A percentile compares a stretch with the other conserved stretches of the same genome.
phyloP scores from a whole-genome alignment of 139 green algal genomes.

The Asterochloris erici region DNA sequence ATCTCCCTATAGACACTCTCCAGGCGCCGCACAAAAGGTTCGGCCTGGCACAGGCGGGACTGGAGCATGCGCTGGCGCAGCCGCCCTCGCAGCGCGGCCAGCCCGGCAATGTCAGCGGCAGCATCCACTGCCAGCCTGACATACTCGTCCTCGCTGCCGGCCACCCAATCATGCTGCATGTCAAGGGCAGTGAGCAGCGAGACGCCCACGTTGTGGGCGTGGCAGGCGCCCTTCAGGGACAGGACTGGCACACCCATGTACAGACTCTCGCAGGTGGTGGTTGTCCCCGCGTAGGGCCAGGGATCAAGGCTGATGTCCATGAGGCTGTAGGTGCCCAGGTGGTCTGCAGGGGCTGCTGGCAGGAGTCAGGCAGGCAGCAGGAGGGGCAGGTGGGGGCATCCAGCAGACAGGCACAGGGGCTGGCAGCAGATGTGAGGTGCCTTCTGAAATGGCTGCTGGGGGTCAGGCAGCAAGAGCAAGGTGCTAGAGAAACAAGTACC shows the following conservation, averaged over 20 bases:
- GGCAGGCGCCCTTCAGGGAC: constrained; percentile 60
- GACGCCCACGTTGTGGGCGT: constrained; percentile 95
- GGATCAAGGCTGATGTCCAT: constrained; percentile 93
- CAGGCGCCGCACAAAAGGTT: constrained; percentile 65
- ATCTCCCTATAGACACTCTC: constrained; percentile 74
- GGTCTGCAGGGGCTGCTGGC: constrained; percentile 60
- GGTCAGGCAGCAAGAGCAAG: no score
- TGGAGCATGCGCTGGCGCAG: constrained; percentile 78
- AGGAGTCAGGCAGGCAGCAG: background rate
- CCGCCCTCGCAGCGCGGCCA: constrained; percentile 56
- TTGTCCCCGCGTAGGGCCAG: constrained; percentile 97
- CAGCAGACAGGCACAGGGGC: no score
- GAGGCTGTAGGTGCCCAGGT: constrained; percentile 75
- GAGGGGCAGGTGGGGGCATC: background rate
- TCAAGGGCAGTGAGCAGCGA: constrained; percentile 81
- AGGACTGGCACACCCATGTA: constrained; percentile 74
- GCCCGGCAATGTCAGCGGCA: constrained; percentile 42
- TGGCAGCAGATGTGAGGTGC: no score
- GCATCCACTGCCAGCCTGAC: constrained; percentile 60
- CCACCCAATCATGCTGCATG: constrained; percentile 73
- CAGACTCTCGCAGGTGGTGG: constrained; percentile 92
- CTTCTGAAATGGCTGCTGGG: background rate
- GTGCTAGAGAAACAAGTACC: background rate
- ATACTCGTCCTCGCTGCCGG: constrained; percentile 75
- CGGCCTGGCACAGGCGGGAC: constrained; percentile 77